A percentile compares a stretch with the other conserved stretches of the same genome.
Evolutionary conservation across 2,329 filamentous ascomycete genomes (phyloP).

Genomic region (Penicillium sp.): DNA sequence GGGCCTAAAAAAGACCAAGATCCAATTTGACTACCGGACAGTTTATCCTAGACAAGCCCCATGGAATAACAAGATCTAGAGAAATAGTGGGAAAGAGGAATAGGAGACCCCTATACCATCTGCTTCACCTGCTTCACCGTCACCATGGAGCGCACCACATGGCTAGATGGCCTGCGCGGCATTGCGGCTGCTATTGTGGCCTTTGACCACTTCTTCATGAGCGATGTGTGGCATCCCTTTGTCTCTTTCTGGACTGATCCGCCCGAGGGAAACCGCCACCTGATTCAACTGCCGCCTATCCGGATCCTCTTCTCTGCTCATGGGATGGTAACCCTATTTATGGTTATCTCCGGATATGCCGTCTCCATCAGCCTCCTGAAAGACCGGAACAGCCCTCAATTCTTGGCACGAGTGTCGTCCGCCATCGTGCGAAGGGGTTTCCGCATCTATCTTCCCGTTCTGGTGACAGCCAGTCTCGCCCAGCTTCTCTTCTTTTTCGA

Average conservation of each 20-base stretch:
- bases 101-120: background rate
- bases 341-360: conserved; percentile 57
- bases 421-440: conserved; percentile 18
- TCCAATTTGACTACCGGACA: too few species aligned
- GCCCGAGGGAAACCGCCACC: conserved; percentile 13
- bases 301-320: conserved; percentile 37
- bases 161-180: conserved; percentile 28
- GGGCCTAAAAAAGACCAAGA: background rate
- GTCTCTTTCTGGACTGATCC: conserved; percentile 22
- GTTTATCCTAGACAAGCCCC: too few species aligned
- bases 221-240: conserved; percentile 20
- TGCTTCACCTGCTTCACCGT: too few species aligned
- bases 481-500: conserved; percentile 21
- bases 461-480: conserved; percentile 13
- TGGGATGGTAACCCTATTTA: conserved; percentile 51
- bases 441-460: conserved; percentile 20
- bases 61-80: background rate
- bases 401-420: conserved; percentile 15
- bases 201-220: conserved; percentile 24
- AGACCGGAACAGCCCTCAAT: conserved; percentile 8
- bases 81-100: background rate
- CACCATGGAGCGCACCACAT: conserved; percentile 18
- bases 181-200: conserved; percentile 26
- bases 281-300: conserved; percentile 39
- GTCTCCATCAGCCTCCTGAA: conserved; percentile 49